Conservation (phyloP, 352 stramenopile genomes). For the Pythium inflatum region DNA sequence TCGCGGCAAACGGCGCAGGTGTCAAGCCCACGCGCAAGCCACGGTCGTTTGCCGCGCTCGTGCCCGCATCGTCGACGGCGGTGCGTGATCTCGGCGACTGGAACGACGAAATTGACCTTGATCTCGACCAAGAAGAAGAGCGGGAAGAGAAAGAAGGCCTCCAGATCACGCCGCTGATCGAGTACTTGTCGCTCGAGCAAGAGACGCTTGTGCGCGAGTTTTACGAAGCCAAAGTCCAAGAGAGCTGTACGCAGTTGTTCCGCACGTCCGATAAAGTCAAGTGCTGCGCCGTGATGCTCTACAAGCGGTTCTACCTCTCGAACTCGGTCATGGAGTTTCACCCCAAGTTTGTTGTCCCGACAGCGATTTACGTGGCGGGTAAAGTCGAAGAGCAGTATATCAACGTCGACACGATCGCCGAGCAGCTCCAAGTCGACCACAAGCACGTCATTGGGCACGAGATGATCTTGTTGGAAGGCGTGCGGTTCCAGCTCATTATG, state of each 20-base stretch:
- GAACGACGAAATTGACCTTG: conserved; percentile 72
- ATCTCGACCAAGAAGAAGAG: conserved; percentile 48
- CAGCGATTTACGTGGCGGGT: conserved; percentile 85
- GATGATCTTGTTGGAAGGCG: conserved; percentile 86
- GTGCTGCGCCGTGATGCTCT: conserved; percentile 82
- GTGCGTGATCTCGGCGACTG: conserved; percentile 68
- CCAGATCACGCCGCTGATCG: conserved; percentile 54
- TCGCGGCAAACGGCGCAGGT: conserved; percentile 33
- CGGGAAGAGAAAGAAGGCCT: conserved; percentile 57
- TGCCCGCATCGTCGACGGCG: conserved; percentile 67
- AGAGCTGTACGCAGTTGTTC: conserved; percentile 86
- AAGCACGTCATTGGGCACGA: conserved; percentile 88
- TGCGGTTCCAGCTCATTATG: conserved; percentile 90
- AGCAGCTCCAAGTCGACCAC: conserved; percentile 84
- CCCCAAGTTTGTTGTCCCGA: conserved; percentile 84
- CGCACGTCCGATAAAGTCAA: conserved; percentile 89
- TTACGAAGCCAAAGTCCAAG: conserved; percentile 83
- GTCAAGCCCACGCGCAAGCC: conserved; percentile 53
- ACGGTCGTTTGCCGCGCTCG: conserved; percentile 77
- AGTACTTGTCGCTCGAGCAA: conserved; percentile 65
- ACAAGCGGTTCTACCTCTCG: conserved; percentile 89
- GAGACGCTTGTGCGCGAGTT: conserved; percentile 68
- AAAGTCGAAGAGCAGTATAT: conserved; percentile 93
- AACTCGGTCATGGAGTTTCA: conserved; percentile 91
- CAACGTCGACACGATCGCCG: conserved; percentile 81